phyloP scores from a whole-genome alignment of 345 rosid genomes.

The Salix exigua region DNA sequence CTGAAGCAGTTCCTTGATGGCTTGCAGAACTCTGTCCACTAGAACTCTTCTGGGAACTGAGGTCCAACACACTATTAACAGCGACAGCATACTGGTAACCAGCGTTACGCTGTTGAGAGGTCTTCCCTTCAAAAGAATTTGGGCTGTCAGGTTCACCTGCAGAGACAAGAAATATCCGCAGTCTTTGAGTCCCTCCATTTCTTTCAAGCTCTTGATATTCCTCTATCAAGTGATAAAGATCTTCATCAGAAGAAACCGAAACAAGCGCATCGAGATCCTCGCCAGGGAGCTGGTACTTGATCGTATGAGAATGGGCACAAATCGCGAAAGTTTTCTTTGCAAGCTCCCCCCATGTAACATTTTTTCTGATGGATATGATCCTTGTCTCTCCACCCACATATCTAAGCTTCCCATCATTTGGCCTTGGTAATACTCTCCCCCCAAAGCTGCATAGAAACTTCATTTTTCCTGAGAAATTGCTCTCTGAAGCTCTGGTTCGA shows the following conservation, averaged over 20 bases:
- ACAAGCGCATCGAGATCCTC: constrained; percentile 90
- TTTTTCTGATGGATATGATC: constrained; percentile 58
- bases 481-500: constrained; percentile 27
- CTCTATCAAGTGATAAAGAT: constrained; percentile 74
- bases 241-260: constrained; percentile 81
- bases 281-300: constrained; percentile 89
- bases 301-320: constrained; percentile 63
- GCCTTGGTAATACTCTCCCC: constrained; percentile 77
- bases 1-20: constrained; percentile 49
- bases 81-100: constrained; percentile 66
- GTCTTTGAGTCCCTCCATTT: constrained; percentile 60
- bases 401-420: constrained; percentile 76
- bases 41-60: constrained; percentile 45
- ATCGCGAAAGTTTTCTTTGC: constrained; percentile 59
- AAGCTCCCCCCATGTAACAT: constrained; percentile 53
- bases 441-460: constrained; percentile 86
- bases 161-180: constrained; percentile 67
- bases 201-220: constrained; percentile 70
- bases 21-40: constrained; percentile 46
- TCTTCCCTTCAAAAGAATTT: constrained; percentile 42
- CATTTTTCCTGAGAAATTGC: constrained; percentile 37
- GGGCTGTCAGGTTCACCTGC: constrained; percentile 52
- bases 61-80: constrained; percentile 59
- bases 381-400: constrained; percentile 92
- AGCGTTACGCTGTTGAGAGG: constrained; percentile 36